Conservation (phyloP, 164 flowering plant genomes). For the Santalum album region DNA sequence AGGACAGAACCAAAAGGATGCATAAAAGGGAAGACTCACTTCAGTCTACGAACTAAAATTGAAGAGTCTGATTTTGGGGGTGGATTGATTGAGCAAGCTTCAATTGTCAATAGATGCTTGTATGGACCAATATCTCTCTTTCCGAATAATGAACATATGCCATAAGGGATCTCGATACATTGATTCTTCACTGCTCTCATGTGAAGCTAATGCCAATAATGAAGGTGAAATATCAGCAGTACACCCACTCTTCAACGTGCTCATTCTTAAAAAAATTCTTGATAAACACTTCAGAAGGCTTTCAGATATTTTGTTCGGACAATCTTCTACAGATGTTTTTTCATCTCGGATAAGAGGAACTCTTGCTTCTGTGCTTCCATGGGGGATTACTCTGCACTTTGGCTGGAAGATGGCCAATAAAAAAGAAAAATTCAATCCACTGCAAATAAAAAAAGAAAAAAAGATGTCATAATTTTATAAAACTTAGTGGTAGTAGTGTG, state of each 20-base stretch:
- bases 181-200: conserved; percentile 10
- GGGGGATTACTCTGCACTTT: conserved; percentile 27
- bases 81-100: conserved; percentile 22
- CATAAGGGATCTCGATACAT: conserved; percentile 35
- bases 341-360: too few species aligned
- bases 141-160: conserved; percentile 9
- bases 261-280: conserved; percentile 39
- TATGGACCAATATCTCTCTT: conserved; percentile 20
- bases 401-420: conserved; percentile 13
- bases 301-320: conserved; percentile 47
- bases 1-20: too few species aligned
- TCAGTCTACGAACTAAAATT: conserved; percentile 27
- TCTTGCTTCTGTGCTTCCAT: too few species aligned
- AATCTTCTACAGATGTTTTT: too few species aligned
- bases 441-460: too few species aligned
- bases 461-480: too few species aligned
- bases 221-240: conserved; percentile 8
- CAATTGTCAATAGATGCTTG: conserved; percentile 21
- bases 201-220: conserved; percentile 8
- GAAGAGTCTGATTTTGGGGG: conserved; percentile 20
- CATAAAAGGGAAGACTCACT: conserved; percentile 16
- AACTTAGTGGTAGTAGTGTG: too few species aligned
- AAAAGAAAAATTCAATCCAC: too few species aligned
- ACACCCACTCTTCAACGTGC: conserved; percentile 20
- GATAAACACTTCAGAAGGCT: conserved; percentile 41